Base-by-base conservation (phyloP, 2,329 filamentous ascomycete genomes). In the Aspergillus novoparasiticus region DNA sequence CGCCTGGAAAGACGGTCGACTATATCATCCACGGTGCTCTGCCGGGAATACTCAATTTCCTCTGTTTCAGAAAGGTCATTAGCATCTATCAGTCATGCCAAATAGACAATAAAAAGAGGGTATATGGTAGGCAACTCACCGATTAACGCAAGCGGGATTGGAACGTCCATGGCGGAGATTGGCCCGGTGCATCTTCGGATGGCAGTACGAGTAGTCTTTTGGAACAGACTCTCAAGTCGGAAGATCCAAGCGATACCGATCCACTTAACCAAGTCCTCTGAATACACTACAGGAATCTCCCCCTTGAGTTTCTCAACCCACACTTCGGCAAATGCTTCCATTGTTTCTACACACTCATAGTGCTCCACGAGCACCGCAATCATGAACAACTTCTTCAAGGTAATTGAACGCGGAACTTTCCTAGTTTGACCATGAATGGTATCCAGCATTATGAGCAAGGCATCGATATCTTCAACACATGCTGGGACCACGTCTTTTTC, bases 361-460 rank as follows among this genome's bases (percentile, higher is more conserved):
- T 77, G 78, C 61, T 83, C 79, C 6, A 81, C 76, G 19, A 84
- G 71, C 3, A 79, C 72, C 5, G 80, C 80, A 6, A 85, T 71
- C 60, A 81, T 78, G n/a, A 77, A 76, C 12, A 85, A 72, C 11
- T 75, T 71, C n/a, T 83, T 77, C 6, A 84, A 69, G 39, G 67
- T 71, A 0, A 84, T 64, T 0, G 63, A 55, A 45, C 69, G 71
- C 0, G 81, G 81, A 16, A 85, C 75, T 48, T 78, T 74, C n/a
- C 73, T 65, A 16, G 74, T 76, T 4, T 76, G 76, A 56, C 78
- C 74, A 69, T 85, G 83, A 11, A 85, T 71, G n/a, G 82, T 79
- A 62, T 82, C 77, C 55, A 84, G 70, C 1, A 84, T 59, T 21
- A 79, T 77, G 10, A 76, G 69, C 5, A 84, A 73, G 0, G 81